Base-by-base conservation (phyloP, 176 grass and related monocot genomes). In the Panicum miliaceum region DNA sequence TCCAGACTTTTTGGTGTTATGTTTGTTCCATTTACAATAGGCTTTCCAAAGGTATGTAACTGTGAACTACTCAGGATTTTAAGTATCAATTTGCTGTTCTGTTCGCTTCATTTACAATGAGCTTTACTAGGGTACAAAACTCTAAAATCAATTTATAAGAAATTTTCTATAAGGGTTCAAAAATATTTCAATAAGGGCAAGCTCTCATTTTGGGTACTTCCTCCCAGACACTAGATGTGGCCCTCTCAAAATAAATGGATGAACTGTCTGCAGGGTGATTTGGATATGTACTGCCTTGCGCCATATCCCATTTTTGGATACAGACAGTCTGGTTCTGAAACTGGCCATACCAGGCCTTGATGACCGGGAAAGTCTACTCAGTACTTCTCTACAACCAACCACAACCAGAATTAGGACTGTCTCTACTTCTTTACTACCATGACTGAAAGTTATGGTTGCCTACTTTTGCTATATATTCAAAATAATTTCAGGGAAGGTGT, bases 1-100 rank as follows among this genome's bases (percentile, higher is more conserved):
- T 95, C 83, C 27, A 90, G 96, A 90, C 52, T 64, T 83, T 58
- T 98, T 53, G 89, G 93, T 83, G 35, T 92, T 75, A 12, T 95
- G 56, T 90, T 92, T 73, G 42, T 98, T 73, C 96, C 91, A 9
- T 87, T 92, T 72, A 81, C 93, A 47, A 83, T 92, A 75, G 45
- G 32, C 38, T 96, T 96, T 86, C 96, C 93, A 2, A 98, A 98
- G 96, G 96, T 98, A 92, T 80, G 60, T 66, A 46, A 51, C 43
- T 37, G 46, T 59, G 70, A 65, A 78, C 13, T 77, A 54, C 45
- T 82, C 69, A 76, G 11, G 32, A 54, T 60, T 20, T 67, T 46
- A 54, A 76, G 27, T 72, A 56, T 83, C 13, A 27, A 18, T 42
- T 93, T 48, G 85, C 83, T 81, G 26, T 90, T 61, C 7, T 95